A percentile compares a stretch with the other conserved stretches of the same genome.
Evolutionary conservation across 2,329 filamentous ascomycete species (phyloP).

Genomic region (Penicillium crustosum): DNA sequence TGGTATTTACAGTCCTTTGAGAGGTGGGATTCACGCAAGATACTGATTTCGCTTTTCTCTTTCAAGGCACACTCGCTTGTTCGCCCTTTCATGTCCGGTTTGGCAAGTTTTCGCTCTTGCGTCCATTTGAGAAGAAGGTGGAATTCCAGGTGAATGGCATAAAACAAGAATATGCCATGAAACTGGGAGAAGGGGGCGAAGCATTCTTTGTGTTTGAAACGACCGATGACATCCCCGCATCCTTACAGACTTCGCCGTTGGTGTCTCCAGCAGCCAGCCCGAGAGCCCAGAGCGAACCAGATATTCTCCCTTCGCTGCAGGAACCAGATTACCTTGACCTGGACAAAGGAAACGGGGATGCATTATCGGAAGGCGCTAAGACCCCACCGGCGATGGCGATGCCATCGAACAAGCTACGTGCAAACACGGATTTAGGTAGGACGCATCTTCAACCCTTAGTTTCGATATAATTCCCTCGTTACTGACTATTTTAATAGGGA

Average conservation of each 20-base stretch:
- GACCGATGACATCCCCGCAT: constrained; percentile 84
- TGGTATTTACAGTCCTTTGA: constrained; percentile 52
- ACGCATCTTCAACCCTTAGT: neutral
- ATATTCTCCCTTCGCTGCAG: constrained; percentile 40
- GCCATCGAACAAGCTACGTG: constrained; percentile 35
- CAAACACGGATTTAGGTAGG: constrained; percentile 49
- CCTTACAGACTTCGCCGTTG: constrained; percentile 89
- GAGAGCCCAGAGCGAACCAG: constrained; percentile 39
- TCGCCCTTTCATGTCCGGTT: constrained; percentile 99
- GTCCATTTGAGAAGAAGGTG: constrained; percentile 97
- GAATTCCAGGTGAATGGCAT: constrained; percentile 92
- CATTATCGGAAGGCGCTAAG: constrained; percentile 26
- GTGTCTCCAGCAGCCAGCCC: constrained; percentile 89
- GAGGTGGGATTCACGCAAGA: neutral
- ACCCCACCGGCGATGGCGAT: constrained; percentile 29
- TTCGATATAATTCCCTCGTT: neutral
- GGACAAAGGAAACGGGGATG: constrained; percentile 27
- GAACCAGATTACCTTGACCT: constrained; percentile 54
- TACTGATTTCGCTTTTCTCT: constrained; percentile 10
- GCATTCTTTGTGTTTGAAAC: constrained; percentile 99
- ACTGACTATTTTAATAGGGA: constrained; percentile 27
- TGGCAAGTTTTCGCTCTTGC: constrained; percentile 93
- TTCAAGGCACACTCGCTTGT: constrained; percentile 68
- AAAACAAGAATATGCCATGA: constrained; percentile 96
- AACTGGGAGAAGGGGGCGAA: constrained; percentile 93